phyloP scores from a whole-genome alignment of 2,329 filamentous ascomycete genomes.

The Trichoderma asperellum region DNA sequence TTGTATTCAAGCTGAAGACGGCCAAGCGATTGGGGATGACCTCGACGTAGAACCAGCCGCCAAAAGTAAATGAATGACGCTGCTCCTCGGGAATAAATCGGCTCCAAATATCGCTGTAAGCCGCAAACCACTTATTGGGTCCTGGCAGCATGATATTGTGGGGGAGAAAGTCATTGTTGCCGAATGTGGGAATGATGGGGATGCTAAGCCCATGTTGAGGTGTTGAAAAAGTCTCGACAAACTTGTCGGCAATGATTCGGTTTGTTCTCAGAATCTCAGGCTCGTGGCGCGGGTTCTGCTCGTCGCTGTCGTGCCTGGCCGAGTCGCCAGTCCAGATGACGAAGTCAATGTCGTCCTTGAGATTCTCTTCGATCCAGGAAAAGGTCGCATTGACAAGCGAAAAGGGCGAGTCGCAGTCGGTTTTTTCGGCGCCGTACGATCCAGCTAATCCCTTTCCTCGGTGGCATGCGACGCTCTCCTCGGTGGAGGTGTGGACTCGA shows the following conservation, averaged over 20 bases:
- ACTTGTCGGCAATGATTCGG: slow-evolving; percentile 72
- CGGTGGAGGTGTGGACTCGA: slow-evolving; percentile 73
- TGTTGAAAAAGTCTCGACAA: slow-evolving; percentile 72
- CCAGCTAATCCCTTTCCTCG: slow-evolving; percentile 76
- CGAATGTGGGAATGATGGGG: slow-evolving; percentile 86
- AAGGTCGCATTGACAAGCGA: slow-evolving; percentile 86
- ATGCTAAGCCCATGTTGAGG: slow-evolving; percentile 64
- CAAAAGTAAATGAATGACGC: slow-evolving; percentile 85
- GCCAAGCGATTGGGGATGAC: slow-evolving; percentile 84
- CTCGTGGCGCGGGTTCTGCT: slow-evolving; percentile 73
- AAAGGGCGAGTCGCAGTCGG: slow-evolving; percentile 84
- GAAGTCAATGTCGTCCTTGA: slow-evolving; percentile 83
- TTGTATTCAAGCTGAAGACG: slow-evolving; percentile 91
- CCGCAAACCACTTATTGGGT: slow-evolving; percentile 82
- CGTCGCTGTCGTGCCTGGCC: slow-evolving; percentile 86
- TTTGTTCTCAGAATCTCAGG: slow-evolving; percentile 81
- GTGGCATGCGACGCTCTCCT: slow-evolving; percentile 74
- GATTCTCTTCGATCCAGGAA: slow-evolving; percentile 78
- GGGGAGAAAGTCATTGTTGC: slow-evolving; percentile 96
- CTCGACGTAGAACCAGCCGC: slow-evolving; percentile 94
- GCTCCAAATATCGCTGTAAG: slow-evolving; percentile 78
- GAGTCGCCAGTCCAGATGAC: slow-evolving; percentile 93
- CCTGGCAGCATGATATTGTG: slow-evolving; percentile 90
- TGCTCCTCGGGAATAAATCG: slow-evolving; percentile 91
- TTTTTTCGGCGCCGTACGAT: slow-evolving; percentile 80